Evolutionary conservation across 1,139 yeast species (phyloP).

Genomic region (Protomyces arabidopsidicola): DNA sequence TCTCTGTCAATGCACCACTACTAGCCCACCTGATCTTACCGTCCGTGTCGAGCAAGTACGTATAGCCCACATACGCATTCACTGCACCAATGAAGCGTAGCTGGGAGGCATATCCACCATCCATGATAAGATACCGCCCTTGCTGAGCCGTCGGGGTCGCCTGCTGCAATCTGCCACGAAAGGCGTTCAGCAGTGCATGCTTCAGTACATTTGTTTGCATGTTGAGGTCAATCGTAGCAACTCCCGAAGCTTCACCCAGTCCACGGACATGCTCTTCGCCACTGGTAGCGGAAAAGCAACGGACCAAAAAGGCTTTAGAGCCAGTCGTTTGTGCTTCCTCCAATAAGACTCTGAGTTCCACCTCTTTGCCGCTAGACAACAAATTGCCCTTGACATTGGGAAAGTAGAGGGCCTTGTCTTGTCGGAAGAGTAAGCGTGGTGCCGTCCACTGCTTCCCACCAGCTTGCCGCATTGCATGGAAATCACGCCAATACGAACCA

Average conservation of each 20-base stretch:
- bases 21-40: constrained; percentile 88
- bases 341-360: background rate
- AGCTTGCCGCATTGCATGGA: constrained; percentile 28
- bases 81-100: constrained; percentile 50
- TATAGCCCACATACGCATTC: constrained; percentile 77
- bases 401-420: constrained; percentile 60
- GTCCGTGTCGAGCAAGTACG: constrained; percentile 67
- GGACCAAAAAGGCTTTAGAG: constrained; percentile 58
- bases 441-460: constrained; percentile 30
- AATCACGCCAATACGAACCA: constrained; percentile 29
- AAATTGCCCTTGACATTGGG: constrained; percentile 73
- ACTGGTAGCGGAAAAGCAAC: constrained; percentile 29
- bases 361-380: constrained; percentile 37
- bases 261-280: constrained; percentile 23
- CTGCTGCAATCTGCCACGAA: constrained; percentile 44
- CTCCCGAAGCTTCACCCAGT: constrained; percentile 9
- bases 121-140: constrained; percentile 57
- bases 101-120: constrained; percentile 38
- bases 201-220: constrained; percentile 69
- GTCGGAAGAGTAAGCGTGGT: constrained; percentile 22
- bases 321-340: constrained; percentile 41
- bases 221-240: constrained; percentile 59
- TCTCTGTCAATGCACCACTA: constrained; percentile 67
- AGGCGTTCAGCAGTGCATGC: constrained; percentile 55
- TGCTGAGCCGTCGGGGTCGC: constrained; percentile 49